A percentile compares a stretch with the other conserved stretches of the same genome.
Evolutionary conservation across 2,329 filamentous ascomycete genomes (phyloP).

Genomic region (Thielaviopsis ethacetica): DNA sequence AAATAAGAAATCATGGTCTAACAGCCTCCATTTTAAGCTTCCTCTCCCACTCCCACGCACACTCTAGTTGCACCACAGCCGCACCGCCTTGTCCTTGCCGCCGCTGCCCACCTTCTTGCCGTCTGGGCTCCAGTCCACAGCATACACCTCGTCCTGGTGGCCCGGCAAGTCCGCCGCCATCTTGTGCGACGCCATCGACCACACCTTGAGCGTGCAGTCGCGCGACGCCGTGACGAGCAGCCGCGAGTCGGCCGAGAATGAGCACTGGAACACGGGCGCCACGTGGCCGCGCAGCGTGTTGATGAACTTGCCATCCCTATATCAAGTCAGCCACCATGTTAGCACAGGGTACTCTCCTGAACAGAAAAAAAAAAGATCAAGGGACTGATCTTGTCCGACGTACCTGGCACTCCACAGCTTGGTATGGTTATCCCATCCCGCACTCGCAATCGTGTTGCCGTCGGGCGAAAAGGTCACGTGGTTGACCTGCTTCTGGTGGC

Average conservation of each 20-base stretch:
- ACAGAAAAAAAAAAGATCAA: not conserved
- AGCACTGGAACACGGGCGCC: slow-evolving; percentile 79
- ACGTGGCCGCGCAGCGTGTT: slow-evolving; percentile 77
- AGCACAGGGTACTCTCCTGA: not conserved
- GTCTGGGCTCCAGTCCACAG: slow-evolving; percentile 88
- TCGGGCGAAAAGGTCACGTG: slow-evolving; percentile 91
- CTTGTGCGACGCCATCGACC: slow-evolving; percentile 78
- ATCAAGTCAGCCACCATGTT: no score
- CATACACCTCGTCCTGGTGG: slow-evolving; percentile 85
- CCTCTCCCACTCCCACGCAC: not conserved
- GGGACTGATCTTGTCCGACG: slow-evolving; percentile 10
- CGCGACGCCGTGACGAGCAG: slow-evolving; percentile 75
- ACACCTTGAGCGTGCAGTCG: slow-evolving; percentile 87
- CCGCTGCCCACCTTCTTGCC: slow-evolving; percentile 79
- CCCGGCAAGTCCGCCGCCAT: slow-evolving; percentile 68
- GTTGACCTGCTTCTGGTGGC: slow-evolving; percentile 94
- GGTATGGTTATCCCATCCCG: slow-evolving; percentile 86
- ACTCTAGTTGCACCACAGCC: slow-evolving; percentile 45
- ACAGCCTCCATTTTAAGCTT: not conserved
- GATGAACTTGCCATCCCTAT: slow-evolving; percentile 57
- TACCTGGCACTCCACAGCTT: slow-evolving; percentile 77
- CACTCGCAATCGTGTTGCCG: slow-evolving; percentile 70
- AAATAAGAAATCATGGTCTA: no score
- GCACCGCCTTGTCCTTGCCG: slow-evolving; percentile 73
- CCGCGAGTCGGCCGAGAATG: slow-evolving; percentile 85